Evolutionary conservation across 768 basidiomycete species (phyloP), one percentile per base, ranked within the genome.

Genomic region (Mycena crocata): DNA sequence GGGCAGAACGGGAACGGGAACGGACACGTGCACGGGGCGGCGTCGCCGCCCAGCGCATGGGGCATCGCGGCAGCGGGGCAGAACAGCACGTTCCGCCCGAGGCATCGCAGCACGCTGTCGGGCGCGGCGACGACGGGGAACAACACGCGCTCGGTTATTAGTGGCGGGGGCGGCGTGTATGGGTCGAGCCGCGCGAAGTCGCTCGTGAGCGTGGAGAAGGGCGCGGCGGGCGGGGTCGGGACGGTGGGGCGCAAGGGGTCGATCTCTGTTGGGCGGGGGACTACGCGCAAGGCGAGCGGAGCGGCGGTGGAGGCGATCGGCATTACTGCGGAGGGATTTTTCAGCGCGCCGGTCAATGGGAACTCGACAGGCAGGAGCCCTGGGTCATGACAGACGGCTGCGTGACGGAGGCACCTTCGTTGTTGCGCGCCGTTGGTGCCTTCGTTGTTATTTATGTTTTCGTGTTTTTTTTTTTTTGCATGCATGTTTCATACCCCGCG

Each of bases 241-340:
- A 81, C 73, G 13, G 70, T 70, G 17, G 76, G 79, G 49, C 74
- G 82, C 63, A 82, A 81, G 73, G 88, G 90, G 12, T 88, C 89
- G n/a, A 90, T 92, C 65, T 81, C 88, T 17, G 76, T 93, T 61
- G 90, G 92, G 57, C 79, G 87, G 39, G 89, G 87, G 23, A 87
- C 87, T 66, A 85, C 81, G 72, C 76, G 82, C 70, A 93, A 93
- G 81, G 78, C 86, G 46, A 83, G 84, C 57, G 93, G 90, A 19
- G 87, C 92, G 24, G 91, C 87, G 32, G 93, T 94, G 62, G 90
- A 92, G 79, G 90, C 93, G 30, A 75, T 91, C 48, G 85, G 93
- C 21, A 83, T 95, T 49, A 93, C 90, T 34, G 93, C 92, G 35
- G 84, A 84, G 24, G 94, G 93, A 0, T 94, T 94, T 75, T 95